Evolutionary conservation across 257 asterid genomes (phyloP), one percentile per base, ranked within the genome.

Genomic region (Capsicum chinense): DNA sequence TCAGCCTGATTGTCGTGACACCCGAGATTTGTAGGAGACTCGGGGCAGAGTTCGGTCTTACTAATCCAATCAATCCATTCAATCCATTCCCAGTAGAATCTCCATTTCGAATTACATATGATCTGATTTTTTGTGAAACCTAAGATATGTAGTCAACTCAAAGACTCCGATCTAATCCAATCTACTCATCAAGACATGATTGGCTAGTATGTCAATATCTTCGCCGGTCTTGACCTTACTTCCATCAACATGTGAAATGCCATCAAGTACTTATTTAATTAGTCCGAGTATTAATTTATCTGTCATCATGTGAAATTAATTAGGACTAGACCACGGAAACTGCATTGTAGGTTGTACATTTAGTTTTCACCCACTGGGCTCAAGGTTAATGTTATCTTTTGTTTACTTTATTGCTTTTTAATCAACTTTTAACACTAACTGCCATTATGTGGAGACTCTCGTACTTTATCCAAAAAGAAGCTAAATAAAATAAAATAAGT

Each of bases 331-430:
- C 48, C 52, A 13, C 7, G 48, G 81, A 76, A 52, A 52, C 19
- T 26, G 26, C 47, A 21, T 50, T 47, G 52, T 76, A 52, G 26
- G 63, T 76, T 76, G 14, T 76, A 76, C 4, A 33, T 76, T 76
- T 26, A 52, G n/a, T 52, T 76, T 52, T 14, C 58, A 71, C 63
- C 48, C 81, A 76, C 9, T 7, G 26, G 19, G 26, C 33, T 71
- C 39, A 71, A 47, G 79, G 58, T 71, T 69, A 16, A 56, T 69
- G n/a, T 47, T 47, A 17, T 71, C n/a, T 47, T 71, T 47, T 71
- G 57, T n/a, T 44, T 47, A 52, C 50, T 52, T 52, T 70, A 44
- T 70, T 70, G 79, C 9, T 52, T 76, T 1, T 54, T 33, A 13
- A 64, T 54, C 50, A 1, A 78, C 81, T 54, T 26, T 26, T 33